Conservation (phyloP, 306 rosid species). For the Castanea mollissima region DNA sequence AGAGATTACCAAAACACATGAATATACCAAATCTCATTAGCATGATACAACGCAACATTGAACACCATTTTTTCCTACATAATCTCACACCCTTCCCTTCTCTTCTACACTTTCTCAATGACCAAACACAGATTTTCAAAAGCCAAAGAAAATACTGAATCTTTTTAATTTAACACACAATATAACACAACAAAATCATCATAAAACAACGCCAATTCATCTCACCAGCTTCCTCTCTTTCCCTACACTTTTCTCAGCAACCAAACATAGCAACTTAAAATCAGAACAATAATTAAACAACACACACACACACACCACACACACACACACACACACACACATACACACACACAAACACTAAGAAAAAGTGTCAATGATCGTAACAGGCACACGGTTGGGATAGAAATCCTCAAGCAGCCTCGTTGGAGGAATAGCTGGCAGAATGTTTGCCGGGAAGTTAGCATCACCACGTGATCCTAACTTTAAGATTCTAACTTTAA, state of each 20-base stretch:
- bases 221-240: background rate
- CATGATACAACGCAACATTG: background rate
- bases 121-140: too few species aligned
- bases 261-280: background rate
- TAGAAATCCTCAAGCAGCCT: constrained; percentile 76
- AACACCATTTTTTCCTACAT: too few species aligned
- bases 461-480: constrained; percentile 27
- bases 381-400: constrained; percentile 89
- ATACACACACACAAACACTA: constrained; percentile 35
- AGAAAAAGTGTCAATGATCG: constrained; percentile 85
- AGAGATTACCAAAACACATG: background rate
- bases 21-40: background rate
- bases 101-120: background rate
- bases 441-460: constrained; percentile 67
- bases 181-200: too few species aligned
- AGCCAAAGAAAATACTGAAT: too few species aligned
- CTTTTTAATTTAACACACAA: too few species aligned
- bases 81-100: background rate
- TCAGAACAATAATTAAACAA: background rate
- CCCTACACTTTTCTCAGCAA: background rate
- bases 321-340: too few species aligned
- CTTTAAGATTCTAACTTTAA: too few species aligned
- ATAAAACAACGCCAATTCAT: too few species aligned
- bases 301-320: background rate
- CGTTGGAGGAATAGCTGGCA: constrained; percentile 79